Percentiles rank a stretch among this genome's conserved stretches.
These are phyloP conservation scores for Cotoneaster glaucophyllus DNA, from an alignment of 306 rosid species.

Conservation along the genomic window DNA sequence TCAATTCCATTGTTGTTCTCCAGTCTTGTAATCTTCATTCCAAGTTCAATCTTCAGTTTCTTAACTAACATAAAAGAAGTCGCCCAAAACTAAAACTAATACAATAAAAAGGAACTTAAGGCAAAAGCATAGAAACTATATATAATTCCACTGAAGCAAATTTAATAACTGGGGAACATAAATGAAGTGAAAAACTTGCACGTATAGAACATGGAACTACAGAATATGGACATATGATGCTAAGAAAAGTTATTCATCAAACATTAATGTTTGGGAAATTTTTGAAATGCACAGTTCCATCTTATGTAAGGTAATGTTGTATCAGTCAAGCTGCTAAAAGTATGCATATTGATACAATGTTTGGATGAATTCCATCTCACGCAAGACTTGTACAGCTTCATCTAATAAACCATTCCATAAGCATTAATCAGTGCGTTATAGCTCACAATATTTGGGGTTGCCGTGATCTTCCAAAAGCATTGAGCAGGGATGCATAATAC, in stretches of 20 bases:
- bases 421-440: conserved; percentile 89
- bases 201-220: neutral
- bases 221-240: neutral
- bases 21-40: conserved; percentile 71
- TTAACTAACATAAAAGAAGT: neutral
- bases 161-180: neutral
- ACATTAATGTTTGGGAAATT: neutral
- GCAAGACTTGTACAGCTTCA: conserved; percentile 71
- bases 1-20: conserved; percentile 59
- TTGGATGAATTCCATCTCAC: conserved; percentile 79
- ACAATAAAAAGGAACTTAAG: neutral
- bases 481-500: conserved; percentile 78
- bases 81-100: too few species aligned
- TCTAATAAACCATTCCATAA: conserved; percentile 80
- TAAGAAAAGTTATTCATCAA: neutral
- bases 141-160: neutral
- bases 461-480: conserved; percentile 83
- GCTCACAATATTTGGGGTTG: conserved; percentile 85
- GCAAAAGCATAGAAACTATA: conserved; percentile 12
- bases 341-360: conserved; percentile 83
- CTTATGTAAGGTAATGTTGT: neutral
- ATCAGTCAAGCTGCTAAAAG: conserved; percentile 52
- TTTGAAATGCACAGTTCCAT: neutral
- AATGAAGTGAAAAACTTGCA: neutral
- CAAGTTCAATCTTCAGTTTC: conserved; percentile 29